Base-by-base conservation (phyloP, 1,284 basidiomycete genomes). In the Mycena citricolor region DNA sequence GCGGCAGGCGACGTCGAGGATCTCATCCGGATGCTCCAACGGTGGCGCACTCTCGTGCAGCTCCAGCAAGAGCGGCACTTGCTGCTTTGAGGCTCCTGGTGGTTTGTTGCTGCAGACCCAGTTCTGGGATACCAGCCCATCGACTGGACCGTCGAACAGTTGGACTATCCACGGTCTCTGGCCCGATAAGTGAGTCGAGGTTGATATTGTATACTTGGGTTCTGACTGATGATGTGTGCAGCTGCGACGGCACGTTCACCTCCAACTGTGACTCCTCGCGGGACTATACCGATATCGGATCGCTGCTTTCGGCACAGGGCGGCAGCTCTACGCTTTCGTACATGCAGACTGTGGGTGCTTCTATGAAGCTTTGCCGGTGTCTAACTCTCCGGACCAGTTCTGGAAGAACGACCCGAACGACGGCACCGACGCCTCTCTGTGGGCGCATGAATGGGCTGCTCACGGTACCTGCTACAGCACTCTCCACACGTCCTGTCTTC, bases 151-250 rank as follows among this genome's bases (percentile, higher is more conserved):
- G n/a, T 57, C 58, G 8, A 56, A 83, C 56, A 83, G 77, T 53
- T 89, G 86, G 85, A 86, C 84, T 0, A 83, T 88, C 51, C 85
- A 87, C 44, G 85, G 84, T 79, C 65, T 86, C 29, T 86, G 84
- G 84, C 80, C 81, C 8, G 82, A 86, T 57, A 63, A 81, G 81
- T 86, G 55, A 42, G 75, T 64, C 40, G 8, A 11, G 29, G 26
- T 55, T 25, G 22, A 12, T n/a, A 20, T 44, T 40, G 12, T 39
- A 34, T 8, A 23, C 31, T 28, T 33, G 7, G 23, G 19, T 7
- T 30, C 13, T 23, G 21, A 42, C 21, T 14, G 3, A 12, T 33
- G 23, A 11, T 26, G 30, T 42, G 16, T 49, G 43, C 51, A 86
- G 83, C 58, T 90, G 87, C 56, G 84, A 89, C 62, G 77, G 75